phyloP scores from a whole-genome alignment of 768 basidiomycete species.

The Amanita thiersii region DNA sequence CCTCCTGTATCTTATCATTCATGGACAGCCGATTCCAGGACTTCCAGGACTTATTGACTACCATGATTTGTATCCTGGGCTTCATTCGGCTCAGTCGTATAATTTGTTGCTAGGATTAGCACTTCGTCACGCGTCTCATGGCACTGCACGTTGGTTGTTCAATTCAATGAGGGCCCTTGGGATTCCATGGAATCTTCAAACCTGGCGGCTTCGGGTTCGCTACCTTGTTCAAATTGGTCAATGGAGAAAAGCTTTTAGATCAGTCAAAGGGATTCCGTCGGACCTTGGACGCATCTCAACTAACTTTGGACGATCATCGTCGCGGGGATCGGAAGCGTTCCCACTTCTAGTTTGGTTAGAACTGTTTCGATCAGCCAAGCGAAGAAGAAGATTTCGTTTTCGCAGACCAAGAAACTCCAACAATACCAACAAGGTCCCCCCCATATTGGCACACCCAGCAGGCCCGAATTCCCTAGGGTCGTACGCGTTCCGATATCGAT shows the following conservation, averaged over 20 bases:
- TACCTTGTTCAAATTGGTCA: slow-evolving; percentile 45
- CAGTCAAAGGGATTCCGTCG: slow-evolving; percentile 20
- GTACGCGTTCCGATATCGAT: slow-evolving; percentile 20
- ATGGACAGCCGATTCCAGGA: slow-evolving; percentile 19
- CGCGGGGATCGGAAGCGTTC: too few species aligned
- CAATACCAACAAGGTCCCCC: too few species aligned
- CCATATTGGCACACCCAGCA: too few species aligned
- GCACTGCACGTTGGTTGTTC: slow-evolving; percentile 37
- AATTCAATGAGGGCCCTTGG: slow-evolving; percentile 34
- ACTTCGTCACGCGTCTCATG: slow-evolving; percentile 41
- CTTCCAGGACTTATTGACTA: slow-evolving; percentile 39
- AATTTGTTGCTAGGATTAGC: slow-evolving; percentile 39
- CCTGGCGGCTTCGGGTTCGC: slow-evolving; percentile 48
- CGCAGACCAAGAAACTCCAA: too few species aligned
- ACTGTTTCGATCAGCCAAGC: slow-evolving; percentile 39
- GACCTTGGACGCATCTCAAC: slow-evolving; percentile 9
- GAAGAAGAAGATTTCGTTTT: slow-evolving; percentile 20
- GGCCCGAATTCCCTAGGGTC: too few species aligned
- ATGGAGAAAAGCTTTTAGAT: slow-evolving; percentile 53
- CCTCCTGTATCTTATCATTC: slow-evolving; percentile 28
- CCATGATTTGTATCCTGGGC: slow-evolving; percentile 29
- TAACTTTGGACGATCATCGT: not conserved
- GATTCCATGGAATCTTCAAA: slow-evolving; percentile 40
- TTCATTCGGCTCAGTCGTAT: slow-evolving; percentile 35
- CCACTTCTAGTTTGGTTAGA: slow-evolving; percentile 54